Percentiles rank a stretch among this genome's conserved stretches.
Evolutionary conservation across 2,329 filamentous ascomycete species (phyloP).

Genomic region (Talaromyces islandicus): DNA sequence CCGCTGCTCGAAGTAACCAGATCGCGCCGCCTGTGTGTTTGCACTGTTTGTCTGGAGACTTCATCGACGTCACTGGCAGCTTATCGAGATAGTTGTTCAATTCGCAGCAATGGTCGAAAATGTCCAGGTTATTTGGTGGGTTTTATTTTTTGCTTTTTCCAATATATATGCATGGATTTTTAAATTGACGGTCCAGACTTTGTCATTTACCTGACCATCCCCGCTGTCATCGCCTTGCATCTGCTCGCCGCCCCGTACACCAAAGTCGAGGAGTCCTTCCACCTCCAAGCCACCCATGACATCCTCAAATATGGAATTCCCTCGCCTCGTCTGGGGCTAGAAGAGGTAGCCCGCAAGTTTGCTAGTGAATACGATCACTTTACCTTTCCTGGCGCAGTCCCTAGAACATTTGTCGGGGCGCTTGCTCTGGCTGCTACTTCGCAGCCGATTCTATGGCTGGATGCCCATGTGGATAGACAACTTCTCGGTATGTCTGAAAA

Average conservation of each 20-base stretch:
- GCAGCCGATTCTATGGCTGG: constrained; percentile 57
- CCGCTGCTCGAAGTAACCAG: constrained; percentile 6
- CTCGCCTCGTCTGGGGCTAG: constrained; percentile 1
- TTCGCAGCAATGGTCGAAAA: constrained; percentile 5
- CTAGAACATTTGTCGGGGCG: constrained; percentile 81
- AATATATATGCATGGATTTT: background rate
- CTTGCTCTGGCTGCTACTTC: constrained; percentile 68
- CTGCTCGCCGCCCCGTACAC: constrained; percentile 76
- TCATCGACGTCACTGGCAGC: background rate
- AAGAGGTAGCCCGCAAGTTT: constrained; percentile 19
- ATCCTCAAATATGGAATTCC: constrained; percentile 77
- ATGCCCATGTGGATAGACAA: constrained; percentile 54
- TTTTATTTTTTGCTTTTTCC: background rate
- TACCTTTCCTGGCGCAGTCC: constrained; percentile 83
- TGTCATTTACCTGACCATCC: constrained; percentile 49
- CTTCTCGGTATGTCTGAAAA: constrained; percentile 42
- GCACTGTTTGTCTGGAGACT: constrained; percentile 4
- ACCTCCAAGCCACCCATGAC: constrained; percentile 89
- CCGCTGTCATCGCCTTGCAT: constrained; percentile 60
- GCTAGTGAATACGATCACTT: constrained; percentile 77
- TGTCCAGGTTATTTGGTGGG: constrained; percentile 9
- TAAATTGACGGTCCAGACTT: background rate
- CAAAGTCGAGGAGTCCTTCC: constrained; percentile 98
- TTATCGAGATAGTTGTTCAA: background rate
- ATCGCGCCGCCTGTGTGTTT: constrained; percentile 4